Evolutionary conservation across 2,329 filamentous ascomycete species (phyloP).

Genomic region (Thielaviopsis musarum): DNA sequence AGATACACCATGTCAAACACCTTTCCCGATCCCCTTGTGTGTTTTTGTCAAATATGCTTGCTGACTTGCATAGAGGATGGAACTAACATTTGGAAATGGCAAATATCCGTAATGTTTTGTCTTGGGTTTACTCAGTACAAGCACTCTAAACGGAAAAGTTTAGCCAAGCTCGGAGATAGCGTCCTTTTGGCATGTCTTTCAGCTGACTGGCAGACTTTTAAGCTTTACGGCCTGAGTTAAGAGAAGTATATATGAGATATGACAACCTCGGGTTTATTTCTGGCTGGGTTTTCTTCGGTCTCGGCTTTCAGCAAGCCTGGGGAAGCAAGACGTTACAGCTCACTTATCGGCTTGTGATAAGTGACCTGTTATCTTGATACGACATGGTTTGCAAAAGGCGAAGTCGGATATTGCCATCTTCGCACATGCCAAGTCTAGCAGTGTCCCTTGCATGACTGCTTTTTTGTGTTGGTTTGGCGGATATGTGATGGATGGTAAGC

Average conservation of each 20-base stretch:
- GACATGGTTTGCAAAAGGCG: background rate
- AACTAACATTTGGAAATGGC: too few relatives aligned
- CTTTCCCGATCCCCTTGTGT: background rate
- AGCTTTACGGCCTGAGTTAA: background rate
- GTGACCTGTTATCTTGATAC: background rate
- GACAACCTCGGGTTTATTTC: background rate
- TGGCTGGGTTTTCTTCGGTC: background rate
- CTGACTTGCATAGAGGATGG: too few relatives aligned
- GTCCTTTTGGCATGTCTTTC: background rate
- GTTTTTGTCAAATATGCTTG: background rate
- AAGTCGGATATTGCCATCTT: background rate
- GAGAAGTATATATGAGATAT: background rate
- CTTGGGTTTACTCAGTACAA: too few relatives aligned
- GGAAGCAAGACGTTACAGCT: background rate
- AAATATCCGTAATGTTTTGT: too few relatives aligned
- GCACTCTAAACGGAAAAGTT: too few relatives aligned
- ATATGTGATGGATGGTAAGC: background rate
- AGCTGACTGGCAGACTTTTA: background rate
- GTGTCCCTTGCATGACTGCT: background rate
- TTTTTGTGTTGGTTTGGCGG: background rate
- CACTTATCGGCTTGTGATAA: background rate
- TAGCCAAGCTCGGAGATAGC: background rate
- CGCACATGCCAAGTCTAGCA: background rate
- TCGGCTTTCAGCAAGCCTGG: background rate
- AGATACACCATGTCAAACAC: background rate